Evolutionary conservation across 495 filamentous ascomycete species (phyloP).

Genomic region (Aspergillus funiculosus): DNA sequence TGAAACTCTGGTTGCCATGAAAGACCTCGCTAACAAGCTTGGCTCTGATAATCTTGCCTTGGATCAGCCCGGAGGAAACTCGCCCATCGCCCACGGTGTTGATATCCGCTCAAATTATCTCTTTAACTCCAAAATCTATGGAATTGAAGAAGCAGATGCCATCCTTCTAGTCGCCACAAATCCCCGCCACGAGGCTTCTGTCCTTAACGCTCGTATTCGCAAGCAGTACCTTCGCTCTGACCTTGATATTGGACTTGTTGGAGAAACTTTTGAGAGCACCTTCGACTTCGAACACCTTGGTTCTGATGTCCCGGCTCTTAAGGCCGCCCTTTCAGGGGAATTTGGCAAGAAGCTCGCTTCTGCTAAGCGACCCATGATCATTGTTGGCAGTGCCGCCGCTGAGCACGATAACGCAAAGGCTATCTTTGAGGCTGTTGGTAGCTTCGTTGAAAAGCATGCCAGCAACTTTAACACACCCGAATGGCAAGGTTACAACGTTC

Average conservation of each 20-base stretch:
- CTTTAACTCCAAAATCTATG: conserved; percentile 92
- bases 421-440: conserved; percentile 82
- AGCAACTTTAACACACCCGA: conserved; percentile 79
- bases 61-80: conserved; percentile 77
- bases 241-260: conserved; percentile 85
- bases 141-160: conserved; percentile 87
- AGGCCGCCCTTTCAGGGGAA: conserved; percentile 73
- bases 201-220: conserved; percentile 89
- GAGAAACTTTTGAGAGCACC: conserved; percentile 83
- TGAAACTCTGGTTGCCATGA: conserved; percentile 91
- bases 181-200: conserved; percentile 87
- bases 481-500: conserved; percentile 96
- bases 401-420: conserved; percentile 88
- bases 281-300: conserved; percentile 92
- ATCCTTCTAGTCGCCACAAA: conserved; percentile 93
- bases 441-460: conserved; percentile 87
- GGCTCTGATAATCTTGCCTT: conserved; percentile 93
- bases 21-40: conserved; percentile 92
- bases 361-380: conserved; percentile 93
- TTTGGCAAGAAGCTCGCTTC: conserved; percentile 86
- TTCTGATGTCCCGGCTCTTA: conserved; percentile 65
- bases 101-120: conserved; percentile 91
- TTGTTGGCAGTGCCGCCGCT: conserved; percentile 81
- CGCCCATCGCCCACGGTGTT: conserved; percentile 84
- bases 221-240: conserved; percentile 98